Evolutionary conservation across 148 eudicot species (phyloP), one percentile per base, ranked within the genome.

Genomic region (Selenicereus undatus): DNA sequence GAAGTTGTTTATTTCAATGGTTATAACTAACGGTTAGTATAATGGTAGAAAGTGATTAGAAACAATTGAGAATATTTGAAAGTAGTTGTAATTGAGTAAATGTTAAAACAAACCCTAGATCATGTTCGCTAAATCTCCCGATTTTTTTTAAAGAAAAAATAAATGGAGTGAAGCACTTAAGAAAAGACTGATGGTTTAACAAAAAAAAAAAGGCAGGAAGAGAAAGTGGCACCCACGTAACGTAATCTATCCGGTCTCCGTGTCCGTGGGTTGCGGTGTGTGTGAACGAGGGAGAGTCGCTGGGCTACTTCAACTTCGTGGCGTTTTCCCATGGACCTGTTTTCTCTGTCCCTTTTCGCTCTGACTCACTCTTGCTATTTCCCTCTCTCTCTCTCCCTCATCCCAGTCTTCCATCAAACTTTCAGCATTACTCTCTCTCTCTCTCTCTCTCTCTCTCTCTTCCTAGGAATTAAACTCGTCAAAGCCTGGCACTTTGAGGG

Each of bases 381-480:
- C 30, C 10, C 35, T 13, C 35, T 24, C 75, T 42, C 27, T 72
- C 27, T 22, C 76, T n/a, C 17, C 42, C 56, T n/a, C 65, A n/a
- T 78, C 74, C 74, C 43, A 69, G 66, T 64, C 45, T 48, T 48
- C 13, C 52, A 48, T 48, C 52, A 9, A 48, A 48, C 52, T 48
- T 48, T 48, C 52, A 48, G 52, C 52, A 48, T 48, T 11, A 48
- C 8, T 48, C 30, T 39, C 69, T 11, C 16, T 10, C 8, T 48
- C 30, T 39, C 69, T 11, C 16, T 10, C 75, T 43, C 18, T 73
- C 30, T n/a, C 54, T 43, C 18, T 73, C 76, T 56, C 66, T 50
- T 78, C 75, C 81, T 51, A 79, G 69, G 75, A 79, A 39, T 39
- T 39, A 39, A 79, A 16, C 70, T 60, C 58, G 77, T 79, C 30